Percentiles rank a stretch among this genome's conserved stretches.
Conservation (phyloP, 2,329 filamentous ascomycete genomes). For the Diaporthe australafricana region DNA sequence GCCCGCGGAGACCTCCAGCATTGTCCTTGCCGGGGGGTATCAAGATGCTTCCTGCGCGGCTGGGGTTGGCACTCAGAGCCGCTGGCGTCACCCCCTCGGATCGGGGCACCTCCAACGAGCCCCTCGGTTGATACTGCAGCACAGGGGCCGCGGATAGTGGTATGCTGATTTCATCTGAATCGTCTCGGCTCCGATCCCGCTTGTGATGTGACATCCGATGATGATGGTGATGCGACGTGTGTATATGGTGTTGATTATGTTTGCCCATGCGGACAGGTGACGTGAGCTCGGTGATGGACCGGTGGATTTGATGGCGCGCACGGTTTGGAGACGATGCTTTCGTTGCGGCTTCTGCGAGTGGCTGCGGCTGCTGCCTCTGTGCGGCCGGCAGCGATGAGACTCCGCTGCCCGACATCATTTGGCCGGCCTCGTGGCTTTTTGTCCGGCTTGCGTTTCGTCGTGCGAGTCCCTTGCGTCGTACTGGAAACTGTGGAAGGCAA, state of each 20-base stretch:
- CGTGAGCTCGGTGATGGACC: slow-evolving; percentile 66
- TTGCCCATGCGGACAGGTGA: slow-evolving; percentile 56
- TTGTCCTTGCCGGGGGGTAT: slow-evolving; percentile 39
- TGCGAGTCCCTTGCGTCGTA: neutral
- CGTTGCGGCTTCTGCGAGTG: neutral
- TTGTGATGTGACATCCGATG: slow-evolving; percentile 48
- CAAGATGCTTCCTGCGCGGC: slow-evolving; percentile 56
- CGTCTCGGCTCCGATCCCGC: slow-evolving; percentile 47
- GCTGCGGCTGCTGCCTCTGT: slow-evolving; percentile 13
- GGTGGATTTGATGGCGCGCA: slow-evolving; percentile 64
- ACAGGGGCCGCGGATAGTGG: slow-evolving; percentile 39
- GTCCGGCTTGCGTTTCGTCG: slow-evolving; percentile 8
- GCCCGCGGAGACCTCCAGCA: slow-evolving; percentile 39
- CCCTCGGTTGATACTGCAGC: slow-evolving; percentile 44
- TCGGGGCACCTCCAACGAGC: slow-evolving; percentile 58
- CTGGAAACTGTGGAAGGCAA: neutral
- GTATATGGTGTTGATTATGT: slow-evolving; percentile 52
- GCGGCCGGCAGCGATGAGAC: slow-evolving; percentile 24
- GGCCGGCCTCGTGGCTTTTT: neutral
- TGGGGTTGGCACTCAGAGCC: slow-evolving; percentile 55
- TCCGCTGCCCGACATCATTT: slow-evolving; percentile 33
- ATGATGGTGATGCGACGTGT: slow-evolving; percentile 45
- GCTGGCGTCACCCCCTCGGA: slow-evolving; percentile 58
- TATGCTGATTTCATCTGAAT: slow-evolving; percentile 46
- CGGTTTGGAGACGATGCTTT: slow-evolving; percentile 49